Conservation (phyloP, 495 filamentous ascomycete species). For the Xylaria nigripes region DNA sequence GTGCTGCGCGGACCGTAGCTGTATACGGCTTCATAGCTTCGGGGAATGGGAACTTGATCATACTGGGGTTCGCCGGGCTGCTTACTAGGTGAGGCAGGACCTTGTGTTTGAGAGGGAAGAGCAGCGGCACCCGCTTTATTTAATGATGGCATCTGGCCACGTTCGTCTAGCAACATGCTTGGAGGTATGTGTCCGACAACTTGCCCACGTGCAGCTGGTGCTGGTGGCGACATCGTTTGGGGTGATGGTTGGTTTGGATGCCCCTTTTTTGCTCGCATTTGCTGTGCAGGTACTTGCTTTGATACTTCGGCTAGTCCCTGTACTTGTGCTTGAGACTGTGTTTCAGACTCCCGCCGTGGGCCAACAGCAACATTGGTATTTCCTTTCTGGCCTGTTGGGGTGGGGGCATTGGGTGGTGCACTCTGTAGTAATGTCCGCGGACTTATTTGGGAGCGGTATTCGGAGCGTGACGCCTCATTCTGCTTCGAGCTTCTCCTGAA, state of each 20-base stretch:
- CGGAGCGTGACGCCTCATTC: slow-evolving; percentile 3
- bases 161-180: slow-evolving; percentile 15
- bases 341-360: slow-evolving; percentile 2
- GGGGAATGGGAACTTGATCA: slow-evolving; percentile 39
- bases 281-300: slow-evolving; percentile 8
- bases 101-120: not conserved
- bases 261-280: slow-evolving; percentile 8
- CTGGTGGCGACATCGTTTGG: not conserved
- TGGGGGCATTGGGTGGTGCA: slow-evolving; percentile 5
- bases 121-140: not conserved
- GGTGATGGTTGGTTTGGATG: slow-evolving; percentile 7
- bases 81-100: not conserved
- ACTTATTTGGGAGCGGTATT: slow-evolving; percentile 17
- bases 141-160: no score
- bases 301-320: slow-evolving; percentile 16
- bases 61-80: slow-evolving; percentile 32
- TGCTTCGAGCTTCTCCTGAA: slow-evolving; percentile 23
- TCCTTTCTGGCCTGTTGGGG: not conserved
- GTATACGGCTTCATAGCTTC: slow-evolving; percentile 37
- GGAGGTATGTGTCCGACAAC: not conserved
- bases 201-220: slow-evolving; percentile 2
- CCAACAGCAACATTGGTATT: not conserved
- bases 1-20: slow-evolving; percentile 31
- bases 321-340: slow-evolving; percentile 30
- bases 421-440: slow-evolving; percentile 18